Evolutionary conservation across 2,329 filamentous ascomycete genomes (phyloP), one percentile per base, ranked within the genome.

Genomic region (Hawksworthiomyces lignivorus): DNA sequence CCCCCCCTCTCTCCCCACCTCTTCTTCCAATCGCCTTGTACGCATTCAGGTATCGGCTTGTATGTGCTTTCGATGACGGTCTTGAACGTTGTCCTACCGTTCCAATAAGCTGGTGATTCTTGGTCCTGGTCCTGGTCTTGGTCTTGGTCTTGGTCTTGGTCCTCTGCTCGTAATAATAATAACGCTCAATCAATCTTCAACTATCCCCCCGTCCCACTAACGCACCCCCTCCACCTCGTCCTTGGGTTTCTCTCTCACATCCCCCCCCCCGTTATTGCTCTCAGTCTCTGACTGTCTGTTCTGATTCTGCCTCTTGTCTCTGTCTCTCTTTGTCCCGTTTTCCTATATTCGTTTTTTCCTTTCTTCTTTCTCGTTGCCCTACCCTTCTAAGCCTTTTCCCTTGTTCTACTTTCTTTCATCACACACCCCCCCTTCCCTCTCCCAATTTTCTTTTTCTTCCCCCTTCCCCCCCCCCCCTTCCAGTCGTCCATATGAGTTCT

Each of bases 401-500:
- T n/a, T n/a, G n/a, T n/a, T n/a, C n/a, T n/a, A 18, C 26, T 27
- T 19, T 27, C n/a, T 12, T 27, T 22, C 12, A 14, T 15, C 24
- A 26, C 24, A 26, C 26, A 8, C 32, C 15, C 15, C 32, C 11
- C 30, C 20, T 32, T 26, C 19, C 5, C 14, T 31, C 32, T 28
- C 30, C 28, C 31, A 14, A 15, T 39, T 47, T 52, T 56, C 48
- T 51, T 52, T 48, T 52, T 50, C 51, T 48, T 48, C 42, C 48
- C 51, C 52, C 51, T 50, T 50, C 50, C 46, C 44, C 40, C 48
- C 42, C 39, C 48, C 50, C 54, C 61, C 60, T 61, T 58, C 50
- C 46, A 39, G 31, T 43, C 41, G 55, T 60, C 65, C 69, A 66
- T 72, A 84, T 85, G 81, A 84, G 77, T 75, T 85, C 78, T 63